Evolutionary conservation across 2,329 filamentous ascomycete genomes (phyloP).

Genomic region (Paraphoma chrysanthemicola): DNA sequence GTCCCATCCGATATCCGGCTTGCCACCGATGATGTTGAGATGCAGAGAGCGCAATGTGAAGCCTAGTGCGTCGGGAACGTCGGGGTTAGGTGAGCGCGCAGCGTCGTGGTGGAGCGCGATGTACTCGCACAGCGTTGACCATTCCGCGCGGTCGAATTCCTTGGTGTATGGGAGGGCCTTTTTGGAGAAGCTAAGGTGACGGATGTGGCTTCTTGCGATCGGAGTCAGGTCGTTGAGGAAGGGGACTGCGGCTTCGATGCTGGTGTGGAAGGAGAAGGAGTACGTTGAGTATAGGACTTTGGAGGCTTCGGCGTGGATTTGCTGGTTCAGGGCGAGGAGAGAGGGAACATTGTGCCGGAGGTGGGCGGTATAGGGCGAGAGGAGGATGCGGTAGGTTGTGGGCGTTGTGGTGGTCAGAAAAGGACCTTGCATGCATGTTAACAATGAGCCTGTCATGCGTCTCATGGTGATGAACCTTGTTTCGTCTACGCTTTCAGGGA

Average conservation of each 20-base stretch:
- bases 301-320: slow-evolving; percentile 63
- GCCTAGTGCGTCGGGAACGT: not conserved
- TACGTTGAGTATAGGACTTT: slow-evolving; percentile 64
- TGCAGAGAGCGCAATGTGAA: slow-evolving; percentile 33
- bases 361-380: slow-evolving; percentile 52
- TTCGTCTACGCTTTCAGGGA: not conserved
- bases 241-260: slow-evolving; percentile 66
- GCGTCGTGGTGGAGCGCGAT: slow-evolving; percentile 31
- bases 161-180: slow-evolving; percentile 61
- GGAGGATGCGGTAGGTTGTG: slow-evolving; percentile 64
- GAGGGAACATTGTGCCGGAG: slow-evolving; percentile 52
- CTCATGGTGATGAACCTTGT: not conserved
- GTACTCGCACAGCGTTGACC: slow-evolving; percentile 58
- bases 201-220: slow-evolving; percentile 55
- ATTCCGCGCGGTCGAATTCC: slow-evolving; percentile 64
- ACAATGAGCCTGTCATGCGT: slow-evolving; percentile 11
- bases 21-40: slow-evolving; percentile 64
- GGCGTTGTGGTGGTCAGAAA: slow-evolving; percentile 53
- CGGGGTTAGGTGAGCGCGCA: not conserved
- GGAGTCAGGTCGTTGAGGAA: slow-evolving; percentile 66
- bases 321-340: slow-evolving; percentile 34
- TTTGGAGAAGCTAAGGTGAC: slow-evolving; percentile 62
- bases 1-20: slow-evolving; percentile 58
- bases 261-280: slow-evolving; percentile 65
- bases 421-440: slow-evolving; percentile 40